Percentiles rank a stretch among this genome's conserved stretches.
Conservation (phyloP, 2,329 filamentous ascomycete species). For the Fusarium subglutinans region DNA sequence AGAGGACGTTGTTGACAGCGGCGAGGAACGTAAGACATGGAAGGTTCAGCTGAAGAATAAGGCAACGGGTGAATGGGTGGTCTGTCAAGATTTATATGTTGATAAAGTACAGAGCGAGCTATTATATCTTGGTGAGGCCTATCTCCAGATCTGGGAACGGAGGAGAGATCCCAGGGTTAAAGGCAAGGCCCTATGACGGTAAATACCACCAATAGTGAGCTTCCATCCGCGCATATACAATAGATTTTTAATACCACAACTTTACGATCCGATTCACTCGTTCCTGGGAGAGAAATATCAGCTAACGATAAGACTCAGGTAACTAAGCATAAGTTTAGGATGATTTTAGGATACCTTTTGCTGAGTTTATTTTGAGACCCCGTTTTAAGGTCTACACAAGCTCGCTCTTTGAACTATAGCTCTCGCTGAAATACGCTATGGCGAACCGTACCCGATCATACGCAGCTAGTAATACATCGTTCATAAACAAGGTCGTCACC, state of each 20-base stretch:
- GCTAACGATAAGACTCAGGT: not conserved
- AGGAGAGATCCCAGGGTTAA: constrained; percentile 65
- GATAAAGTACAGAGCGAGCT: constrained; percentile 89
- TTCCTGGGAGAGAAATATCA: constrained; percentile 23
- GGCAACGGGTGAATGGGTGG: constrained; percentile 86
- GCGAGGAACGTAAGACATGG: constrained; percentile 90
- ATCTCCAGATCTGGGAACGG: constrained; percentile 96
- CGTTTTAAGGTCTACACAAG: not conserved
- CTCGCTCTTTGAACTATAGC: constrained; percentile 33
- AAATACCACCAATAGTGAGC: constrained; percentile 3
- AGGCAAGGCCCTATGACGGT: constrained; percentile 38
- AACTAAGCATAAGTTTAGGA: too few species aligned
- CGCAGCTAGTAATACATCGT: constrained; percentile 37
- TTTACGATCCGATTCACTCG: not conserved
- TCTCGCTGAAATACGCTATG: constrained; percentile 31
- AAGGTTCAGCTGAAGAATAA: constrained; percentile 89
- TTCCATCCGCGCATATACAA: not conserved
- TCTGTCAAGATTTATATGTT: constrained; percentile 93
- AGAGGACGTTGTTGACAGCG: constrained; percentile 89
- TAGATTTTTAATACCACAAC: constrained; percentile 29
- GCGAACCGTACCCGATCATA: constrained; percentile 19
- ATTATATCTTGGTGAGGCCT: constrained; percentile 91
- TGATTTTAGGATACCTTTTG: too few species aligned
- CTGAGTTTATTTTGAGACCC: too few species aligned
- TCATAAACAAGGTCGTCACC: constrained; percentile 5